Percentiles rank a stretch among this genome's conserved stretches.
phyloP scores from a whole-genome alignment of 2,329 filamentous ascomycete genomes.

The Xylariaceae sp. region DNA sequence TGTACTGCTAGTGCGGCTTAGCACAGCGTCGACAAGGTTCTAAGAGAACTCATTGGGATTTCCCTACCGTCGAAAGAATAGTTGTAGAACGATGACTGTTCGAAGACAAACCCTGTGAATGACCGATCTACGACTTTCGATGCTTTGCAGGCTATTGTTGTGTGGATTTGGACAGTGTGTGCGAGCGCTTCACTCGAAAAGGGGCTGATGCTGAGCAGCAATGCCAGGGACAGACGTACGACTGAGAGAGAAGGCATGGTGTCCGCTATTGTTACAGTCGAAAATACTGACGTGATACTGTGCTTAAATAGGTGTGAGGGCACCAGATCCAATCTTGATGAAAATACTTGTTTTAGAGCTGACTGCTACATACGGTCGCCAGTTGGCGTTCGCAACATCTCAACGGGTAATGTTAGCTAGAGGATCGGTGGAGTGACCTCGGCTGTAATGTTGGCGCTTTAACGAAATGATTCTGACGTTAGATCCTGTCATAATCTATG shows the following conservation, averaged over 20 bases:
- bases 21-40: slow-evolving; percentile 24
- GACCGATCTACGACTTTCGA: slow-evolving; percentile 21
- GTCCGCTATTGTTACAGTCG: neutral
- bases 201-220: neutral
- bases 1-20: slow-evolving; percentile 24
- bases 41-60: slow-evolving; percentile 27
- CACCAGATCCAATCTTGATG: no score
- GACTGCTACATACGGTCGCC: no score
- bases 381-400: no score
- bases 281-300: neutral
- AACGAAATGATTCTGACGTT: neutral
- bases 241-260: neutral
- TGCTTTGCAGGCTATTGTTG: slow-evolving; percentile 5
- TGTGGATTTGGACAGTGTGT: slow-evolving; percentile 11
- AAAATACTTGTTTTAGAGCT: no score
- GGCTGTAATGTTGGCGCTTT: neutral
- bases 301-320: neutral
- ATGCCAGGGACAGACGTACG: neutral
- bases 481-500: no score
- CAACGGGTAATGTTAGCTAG: neutral
- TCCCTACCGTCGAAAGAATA: slow-evolving; percentile 26
- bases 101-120: slow-evolving; percentile 27
- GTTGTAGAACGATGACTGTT: slow-evolving; percentile 26
- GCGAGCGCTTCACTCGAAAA: slow-evolving; percentile 1
- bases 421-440: neutral